Evolutionary conservation across 2,329 filamentous ascomycete genomes (phyloP).

Genomic region (Pezizomycotina sp.): DNA sequence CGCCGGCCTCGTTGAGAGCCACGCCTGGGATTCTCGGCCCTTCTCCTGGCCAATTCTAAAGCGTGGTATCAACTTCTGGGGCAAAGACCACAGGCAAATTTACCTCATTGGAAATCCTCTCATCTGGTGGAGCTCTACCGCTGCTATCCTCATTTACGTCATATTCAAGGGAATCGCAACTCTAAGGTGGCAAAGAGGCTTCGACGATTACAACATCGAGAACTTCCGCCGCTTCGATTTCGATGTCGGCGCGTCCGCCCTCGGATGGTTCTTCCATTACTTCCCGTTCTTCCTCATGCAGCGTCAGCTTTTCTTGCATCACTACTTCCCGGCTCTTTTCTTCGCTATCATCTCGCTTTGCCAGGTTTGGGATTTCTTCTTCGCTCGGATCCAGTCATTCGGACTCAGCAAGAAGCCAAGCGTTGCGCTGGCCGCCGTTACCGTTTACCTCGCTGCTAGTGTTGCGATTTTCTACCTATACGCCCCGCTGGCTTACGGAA

Average conservation of each 20-base stretch:
- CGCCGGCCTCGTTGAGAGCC: constrained; percentile 84
- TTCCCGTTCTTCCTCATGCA: constrained; percentile 98
- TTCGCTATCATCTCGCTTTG: constrained; percentile 81
- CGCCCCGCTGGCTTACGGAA: constrained; percentile 80
- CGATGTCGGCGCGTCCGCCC: constrained; percentile 73
- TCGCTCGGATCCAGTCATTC: constrained; percentile 52
- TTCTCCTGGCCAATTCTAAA: constrained; percentile 80
- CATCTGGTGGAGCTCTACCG: constrained; percentile 81
- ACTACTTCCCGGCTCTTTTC: constrained; percentile 94
- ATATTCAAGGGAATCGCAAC: constrained; percentile 75
- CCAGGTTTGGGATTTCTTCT: constrained; percentile 74
- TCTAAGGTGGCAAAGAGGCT: constrained; percentile 88
- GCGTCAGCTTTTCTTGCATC: constrained; percentile 92
- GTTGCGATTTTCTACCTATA: constrained; percentile 69
- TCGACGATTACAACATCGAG: constrained; percentile 61
- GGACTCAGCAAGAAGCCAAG: constrained; percentile 53
- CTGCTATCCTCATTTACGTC: constrained; percentile 58
- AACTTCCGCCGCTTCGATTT: constrained; percentile 96
- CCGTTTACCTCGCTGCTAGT: constrained; percentile 56
- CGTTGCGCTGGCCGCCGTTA: constrained; percentile 57
- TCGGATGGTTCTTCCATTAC: constrained; percentile 96
- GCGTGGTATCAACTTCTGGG: constrained; percentile 99
- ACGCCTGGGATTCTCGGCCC: constrained; percentile 94
- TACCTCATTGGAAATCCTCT: constrained; percentile 91
- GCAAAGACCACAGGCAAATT: constrained; percentile 80